Evolutionary conservation across 2,329 filamentous ascomycete species (phyloP), one percentile per base, ranked within the genome.

Genomic region (Aspergillus chevalieri): DNA sequence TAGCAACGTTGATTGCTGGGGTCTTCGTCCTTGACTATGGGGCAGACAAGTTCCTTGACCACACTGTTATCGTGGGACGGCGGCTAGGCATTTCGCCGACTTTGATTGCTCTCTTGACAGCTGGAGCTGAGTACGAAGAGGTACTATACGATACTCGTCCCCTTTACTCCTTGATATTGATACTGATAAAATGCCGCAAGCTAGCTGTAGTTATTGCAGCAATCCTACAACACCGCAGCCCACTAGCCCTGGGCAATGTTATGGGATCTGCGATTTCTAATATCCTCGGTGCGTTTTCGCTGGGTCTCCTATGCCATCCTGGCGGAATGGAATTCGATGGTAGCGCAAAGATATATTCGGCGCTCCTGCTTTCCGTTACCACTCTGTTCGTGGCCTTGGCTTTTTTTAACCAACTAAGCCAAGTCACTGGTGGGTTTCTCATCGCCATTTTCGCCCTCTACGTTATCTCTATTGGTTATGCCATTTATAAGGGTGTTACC

Each of bases 81-180:
- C 71, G 72, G 2, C 61, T 74, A 1, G 66, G 71, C 14, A 63
- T 81, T 10, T 71, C 76, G 1, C 69, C 72, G 26, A 74, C 74
- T 2, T 47, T 80, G 22, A 72, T 81, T 52, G 75, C 70, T 3
- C 67, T 81, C 6, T 64, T 81, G 33, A 80, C 77, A 3, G 76
- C 74, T 10, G 78, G 77, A 15, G 76, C 72, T 39, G 78, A 80
- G 65, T 81, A 74, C 70, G 78, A 81, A 70, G 77, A 80, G 70
- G 76, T 77, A 59, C 4, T 43, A 57, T 44, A 36, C 41, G 19
- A 8, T 30, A 34, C 44, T 10, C 10, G 9, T 38, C 43, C 15
- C 12, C 10, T 9, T 9, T 22, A 39, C 30, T 38, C 24, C 43
- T 5, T 14, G n/a, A 15, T 42, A 39, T 46, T 9, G 22, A 47